These are phyloP conservation scores for Leptographium galeiforme DNA, from an alignment of 2,329 filamentous ascomycete genomes.

Conservation along the genomic window DNA sequence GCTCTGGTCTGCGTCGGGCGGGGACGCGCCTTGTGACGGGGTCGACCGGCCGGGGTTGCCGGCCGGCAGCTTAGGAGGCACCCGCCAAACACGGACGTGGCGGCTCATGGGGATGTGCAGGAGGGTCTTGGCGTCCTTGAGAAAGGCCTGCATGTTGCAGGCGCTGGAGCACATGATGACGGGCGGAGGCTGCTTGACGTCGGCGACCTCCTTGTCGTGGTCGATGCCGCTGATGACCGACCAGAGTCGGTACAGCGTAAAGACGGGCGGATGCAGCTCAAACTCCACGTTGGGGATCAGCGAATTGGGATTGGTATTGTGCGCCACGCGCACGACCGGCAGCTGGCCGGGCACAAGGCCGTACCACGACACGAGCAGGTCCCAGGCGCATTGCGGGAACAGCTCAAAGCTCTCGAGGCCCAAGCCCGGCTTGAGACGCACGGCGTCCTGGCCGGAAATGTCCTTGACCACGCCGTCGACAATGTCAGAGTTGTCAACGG, in stretches of 20 bases:
- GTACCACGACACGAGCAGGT: conserved; percentile 70
- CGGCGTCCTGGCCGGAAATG: conserved; percentile 41
- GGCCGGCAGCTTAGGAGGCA: conserved; percentile 33
- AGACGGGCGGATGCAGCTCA: conserved; percentile 73
- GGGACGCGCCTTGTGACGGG: conserved; percentile 16
- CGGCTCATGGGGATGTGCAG: conserved; percentile 53
- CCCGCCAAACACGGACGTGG: conserved; percentile 66
- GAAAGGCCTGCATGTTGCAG: conserved; percentile 58
- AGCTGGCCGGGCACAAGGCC: conserved; percentile 56
- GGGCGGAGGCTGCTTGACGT: conserved; percentile 46
- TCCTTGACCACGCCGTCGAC: conserved; percentile 47
- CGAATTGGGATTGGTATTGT: conserved; percentile 55
- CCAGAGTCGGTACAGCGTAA: conserved; percentile 71
- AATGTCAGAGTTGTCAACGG: conserved; percentile 78
- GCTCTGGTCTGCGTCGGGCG: conserved; percentile 9
- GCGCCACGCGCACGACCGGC: conserved; percentile 61
- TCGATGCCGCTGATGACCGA: conserved; percentile 42
- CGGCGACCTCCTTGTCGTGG: conserved; percentile 45
- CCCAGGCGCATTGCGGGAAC: conserved; percentile 70
- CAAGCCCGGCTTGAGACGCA: conserved; percentile 58
- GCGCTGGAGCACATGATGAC: conserved; percentile 59
- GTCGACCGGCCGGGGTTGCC: neutral
- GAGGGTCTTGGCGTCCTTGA: conserved; percentile 58
- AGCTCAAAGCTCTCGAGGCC: conserved; percentile 61
- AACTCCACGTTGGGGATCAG: conserved; percentile 57